A percentile compares a stretch with the other conserved stretches of the same genome.
These are phyloP conservation scores for Rhododendron vialii DNA, from an alignment of 148 eudicot genomes.

Conservation along the genomic window DNA sequence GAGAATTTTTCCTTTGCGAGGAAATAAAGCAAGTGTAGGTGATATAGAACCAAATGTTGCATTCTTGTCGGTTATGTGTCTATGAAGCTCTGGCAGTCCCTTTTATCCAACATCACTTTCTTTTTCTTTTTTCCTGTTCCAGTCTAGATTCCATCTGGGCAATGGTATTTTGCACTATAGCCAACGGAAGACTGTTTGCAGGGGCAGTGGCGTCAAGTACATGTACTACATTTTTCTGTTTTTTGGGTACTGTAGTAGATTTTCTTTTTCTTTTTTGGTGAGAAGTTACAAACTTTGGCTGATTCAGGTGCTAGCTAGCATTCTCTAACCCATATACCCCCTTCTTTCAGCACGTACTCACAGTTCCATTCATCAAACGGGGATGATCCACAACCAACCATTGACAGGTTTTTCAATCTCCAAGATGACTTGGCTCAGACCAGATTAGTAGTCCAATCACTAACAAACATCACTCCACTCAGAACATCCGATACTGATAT, in stretches of 20 bases:
- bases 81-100: not conserved
- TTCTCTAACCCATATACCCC: not conserved
- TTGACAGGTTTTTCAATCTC: constrained; percentile 40
- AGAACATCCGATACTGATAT: constrained; percentile 25
- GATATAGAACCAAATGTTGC: not conserved
- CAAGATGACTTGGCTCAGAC: constrained; percentile 33
- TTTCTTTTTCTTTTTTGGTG: not conserved
- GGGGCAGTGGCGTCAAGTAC: not conserved
- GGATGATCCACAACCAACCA: constrained; percentile 22
- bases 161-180: not conserved
- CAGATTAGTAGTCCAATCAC: constrained; percentile 35
- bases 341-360: constrained; percentile 31
- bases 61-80: not conserved
- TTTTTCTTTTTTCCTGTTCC: not conserved
- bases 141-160: not conserved
- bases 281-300: not conserved
- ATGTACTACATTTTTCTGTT: not conserved
- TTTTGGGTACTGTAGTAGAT: not conserved
- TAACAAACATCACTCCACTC: constrained; percentile 37
- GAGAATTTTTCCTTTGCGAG: not conserved
- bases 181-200: not conserved
- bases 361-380: constrained; percentile 24
- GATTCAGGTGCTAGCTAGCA: not conserved
- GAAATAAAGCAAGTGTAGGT: not conserved
- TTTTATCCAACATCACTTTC: not conserved